Evolutionary conservation across 441 rosid genomes (phyloP), one percentile per base, ranked within the genome.

Genomic region (Aquilaria agallochum): DNA sequence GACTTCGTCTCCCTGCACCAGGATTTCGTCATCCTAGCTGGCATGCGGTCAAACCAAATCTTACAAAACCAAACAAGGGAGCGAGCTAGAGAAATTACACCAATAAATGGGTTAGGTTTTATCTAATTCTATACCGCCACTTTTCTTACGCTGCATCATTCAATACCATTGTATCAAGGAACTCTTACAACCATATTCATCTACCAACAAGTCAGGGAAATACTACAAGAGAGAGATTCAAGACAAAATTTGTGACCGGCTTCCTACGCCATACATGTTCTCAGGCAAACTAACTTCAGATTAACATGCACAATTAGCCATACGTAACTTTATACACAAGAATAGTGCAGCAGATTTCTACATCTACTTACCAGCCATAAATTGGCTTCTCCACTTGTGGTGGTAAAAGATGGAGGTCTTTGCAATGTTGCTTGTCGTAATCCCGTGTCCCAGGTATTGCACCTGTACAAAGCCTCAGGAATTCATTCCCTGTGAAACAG

Each of bases 311-410:
- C 15, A 65, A 51, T 31, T 9, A 42, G 36, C 53, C 11, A 11
- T 49, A 49, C 49, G 5, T 13, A 14, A 15, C 20, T 51, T 8
- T 51, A 14, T 7, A 51, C 51, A 48, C 3, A 9, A 48, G 51
- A 48, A 9, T 0, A 20, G 20, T 40, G 45, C 45, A 40, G 34
- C 34, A 32, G 13, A 45, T 31, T 30, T 53, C 45, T 32, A 27
- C 34, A 33, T 68, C 49, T 15, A 36, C 65, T 74, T 76, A 94
- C 97, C 96, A 94, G 56, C 96, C 95, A 62, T 81, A 94, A 59
- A 94, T 81, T 34, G 99, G 99, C 57, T 86, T 89, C 74, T 84
- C 89, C 62, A 81, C 96, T 44, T 79, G 92, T 34, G 96, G 89
- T 1, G 96, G 96, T 75, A 84, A 73, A 67, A 91, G 90, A 68